Base-by-base conservation (phyloP, 192 early-diverging fungal genomes). In the Podila verticillata region DNA sequence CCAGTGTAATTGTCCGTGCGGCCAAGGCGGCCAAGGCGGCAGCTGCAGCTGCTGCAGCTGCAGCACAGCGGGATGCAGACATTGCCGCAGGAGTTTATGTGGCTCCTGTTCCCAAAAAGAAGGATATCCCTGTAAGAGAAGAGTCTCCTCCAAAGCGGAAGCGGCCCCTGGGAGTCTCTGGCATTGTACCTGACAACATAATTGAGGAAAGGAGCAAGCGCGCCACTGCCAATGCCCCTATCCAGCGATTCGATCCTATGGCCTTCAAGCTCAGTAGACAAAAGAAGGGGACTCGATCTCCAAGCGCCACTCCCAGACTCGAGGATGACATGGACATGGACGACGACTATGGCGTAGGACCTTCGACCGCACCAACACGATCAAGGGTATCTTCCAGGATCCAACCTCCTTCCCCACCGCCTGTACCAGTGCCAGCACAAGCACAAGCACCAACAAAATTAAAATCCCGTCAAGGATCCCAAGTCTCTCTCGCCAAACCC, bases 1-100 rank as follows among this genome's bases (percentile, higher is more conserved):
- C 77, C 20, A 63, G 65, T 3, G 65, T 80, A 13, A 80, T 80
- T 59, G 77, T 80, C 17, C 64, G 77, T 10, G 77, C 71, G 24
- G 77, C 77, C 12, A 70, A 70, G 20, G 61, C 66, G 24, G 64
- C 71, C 7, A 70, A 63, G 36, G 67, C 65, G 22, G 77, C 77
- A 1, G 77, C 72, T 22, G 77, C 70, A 0, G 69, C 63, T 0
- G 70, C 64, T 0, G 70, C 62, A 4, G 57, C 70, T 22, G 77
- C 70, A n/a, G 70, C 66, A 19, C 65, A 70, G 22, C 65, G 71
- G 13, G 77, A 70, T 1, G 77, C 77, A 35, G 77, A 65, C 13
- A 32, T 60, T 60, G 58, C 58, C 17, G 58, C 58, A 28, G 58
- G 58, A 7, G 17, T 60, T 19, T 28, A 28, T 62, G 63, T 7